phyloP scores from a whole-genome alignment of 441 rosid species.

The Viola pubescens region DNA sequence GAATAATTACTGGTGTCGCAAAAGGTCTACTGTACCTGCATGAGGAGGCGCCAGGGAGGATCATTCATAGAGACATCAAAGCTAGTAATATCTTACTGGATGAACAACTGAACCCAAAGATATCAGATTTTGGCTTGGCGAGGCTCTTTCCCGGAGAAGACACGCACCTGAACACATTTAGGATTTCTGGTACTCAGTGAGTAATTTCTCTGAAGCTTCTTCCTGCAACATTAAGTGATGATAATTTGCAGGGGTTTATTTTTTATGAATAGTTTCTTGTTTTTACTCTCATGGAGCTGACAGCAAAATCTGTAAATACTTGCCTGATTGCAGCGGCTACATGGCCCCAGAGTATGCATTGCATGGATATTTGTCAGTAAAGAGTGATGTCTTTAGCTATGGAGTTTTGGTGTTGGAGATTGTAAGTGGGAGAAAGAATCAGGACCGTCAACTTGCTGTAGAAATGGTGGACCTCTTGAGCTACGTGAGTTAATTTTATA shows the following conservation, averaged over 20 bases:
- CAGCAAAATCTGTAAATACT: not conserved
- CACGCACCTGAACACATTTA: slow-evolving; percentile 62
- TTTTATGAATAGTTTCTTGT: not conserved
- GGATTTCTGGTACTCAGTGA: slow-evolving; percentile 80
- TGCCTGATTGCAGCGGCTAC: slow-evolving; percentile 58
- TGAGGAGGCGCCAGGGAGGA: slow-evolving; percentile 86
- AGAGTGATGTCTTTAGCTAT: slow-evolving; percentile 75
- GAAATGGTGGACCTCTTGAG: slow-evolving; percentile 61
- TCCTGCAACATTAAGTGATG: not conserved
- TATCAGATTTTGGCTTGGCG: slow-evolving; percentile 87
- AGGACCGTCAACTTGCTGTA: slow-evolving; percentile 30
- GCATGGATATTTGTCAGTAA: slow-evolving; percentile 74
- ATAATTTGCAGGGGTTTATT: not conserved
- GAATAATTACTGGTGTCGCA: slow-evolving; percentile 58
- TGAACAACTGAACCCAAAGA: slow-evolving; percentile 61
- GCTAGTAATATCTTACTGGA: slow-evolving; percentile 79
- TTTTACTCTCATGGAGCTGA: not conserved
- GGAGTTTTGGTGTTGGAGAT: slow-evolving; percentile 79
- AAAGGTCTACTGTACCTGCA: slow-evolving; percentile 83
- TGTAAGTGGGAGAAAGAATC: slow-evolving; percentile 76
- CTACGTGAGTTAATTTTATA: slow-evolving; percentile 53
- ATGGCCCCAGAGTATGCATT: slow-evolving; percentile 93
- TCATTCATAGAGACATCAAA: slow-evolving; percentile 81
- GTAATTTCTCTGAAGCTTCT: slow-evolving; percentile 23
- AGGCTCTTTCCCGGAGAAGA: slow-evolving; percentile 85